Conservation (phyloP, 768 basidiomycete species). For the Collybia nuda region DNA sequence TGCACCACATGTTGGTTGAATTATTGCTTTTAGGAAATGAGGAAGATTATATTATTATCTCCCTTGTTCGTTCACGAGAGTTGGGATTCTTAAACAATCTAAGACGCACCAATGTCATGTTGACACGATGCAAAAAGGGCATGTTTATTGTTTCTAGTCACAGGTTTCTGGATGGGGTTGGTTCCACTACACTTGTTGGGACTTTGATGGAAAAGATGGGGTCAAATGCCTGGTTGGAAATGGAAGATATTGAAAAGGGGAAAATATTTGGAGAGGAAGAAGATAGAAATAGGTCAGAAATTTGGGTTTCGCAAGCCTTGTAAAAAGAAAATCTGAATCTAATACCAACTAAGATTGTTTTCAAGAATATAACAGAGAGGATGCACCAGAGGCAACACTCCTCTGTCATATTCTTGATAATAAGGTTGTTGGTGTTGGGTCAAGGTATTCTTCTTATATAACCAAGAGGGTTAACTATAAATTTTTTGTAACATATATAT, state of each 20-base stretch:
- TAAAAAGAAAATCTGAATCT: slow-evolving; percentile 6
- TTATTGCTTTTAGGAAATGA: slow-evolving; percentile 64
- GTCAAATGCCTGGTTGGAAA: slow-evolving; percentile 34
- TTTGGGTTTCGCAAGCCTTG: slow-evolving; percentile 11
- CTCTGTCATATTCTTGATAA: neutral
- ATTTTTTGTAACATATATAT: no score
- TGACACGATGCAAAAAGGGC: slow-evolving; percentile 73
- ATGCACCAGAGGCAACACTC: neutral
- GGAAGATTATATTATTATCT: slow-evolving; percentile 75
- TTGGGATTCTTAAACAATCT: slow-evolving; percentile 69
- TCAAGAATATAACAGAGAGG: neutral
- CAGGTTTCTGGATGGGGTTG: slow-evolving; percentile 58
- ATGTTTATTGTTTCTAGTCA: slow-evolving; percentile 75
- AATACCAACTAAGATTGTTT: neutral
- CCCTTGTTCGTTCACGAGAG: slow-evolving; percentile 55
- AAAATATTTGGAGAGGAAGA: slow-evolving; percentile 24
- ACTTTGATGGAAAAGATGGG: slow-evolving; percentile 36
- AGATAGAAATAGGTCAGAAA: neutral
- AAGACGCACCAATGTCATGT: slow-evolving; percentile 85
- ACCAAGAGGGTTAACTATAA: no score
- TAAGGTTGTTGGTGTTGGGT: neutral
- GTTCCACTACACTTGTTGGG: slow-evolving; percentile 45
- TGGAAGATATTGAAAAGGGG: slow-evolving; percentile 37
- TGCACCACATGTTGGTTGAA: slow-evolving; percentile 2
- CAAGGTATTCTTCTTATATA: neutral